Evolutionary conservation across 2,329 filamentous ascomycete species (phyloP).

Genomic region (Colletotrichum sp.): DNA sequence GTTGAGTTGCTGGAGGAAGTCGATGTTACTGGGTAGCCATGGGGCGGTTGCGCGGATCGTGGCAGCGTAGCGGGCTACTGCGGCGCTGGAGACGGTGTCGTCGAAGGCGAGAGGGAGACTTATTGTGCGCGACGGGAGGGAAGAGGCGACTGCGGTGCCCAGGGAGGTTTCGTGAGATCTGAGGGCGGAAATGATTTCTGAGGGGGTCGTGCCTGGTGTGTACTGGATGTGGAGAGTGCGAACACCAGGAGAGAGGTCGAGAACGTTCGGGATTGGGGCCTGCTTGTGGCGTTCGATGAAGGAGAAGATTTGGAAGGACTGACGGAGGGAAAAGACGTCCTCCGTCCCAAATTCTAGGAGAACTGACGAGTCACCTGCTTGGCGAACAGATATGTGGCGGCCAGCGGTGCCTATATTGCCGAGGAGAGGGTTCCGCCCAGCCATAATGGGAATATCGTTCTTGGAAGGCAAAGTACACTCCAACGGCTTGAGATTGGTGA

Average conservation of each 20-base stretch:
- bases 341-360: slow-evolving; percentile 37
- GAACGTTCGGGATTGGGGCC: slow-evolving; percentile 30
- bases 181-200: slow-evolving; percentile 24
- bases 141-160: slow-evolving; percentile 19
- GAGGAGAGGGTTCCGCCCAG: slow-evolving; percentile 2
- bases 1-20: slow-evolving; percentile 50
- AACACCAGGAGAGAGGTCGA: slow-evolving; percentile 38
- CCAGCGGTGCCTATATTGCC: slow-evolving; percentile 21
- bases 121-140: slow-evolving; percentile 34
- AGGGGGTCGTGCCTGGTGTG: slow-evolving; percentile 20
- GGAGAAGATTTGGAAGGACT: slow-evolving; percentile 37
- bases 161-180: slow-evolving; percentile 28
- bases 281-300: slow-evolving; percentile 35
- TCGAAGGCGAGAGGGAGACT: slow-evolving; percentile 43
- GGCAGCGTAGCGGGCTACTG: slow-evolving; percentile 64
- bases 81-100: slow-evolving; percentile 47
- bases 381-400: slow-evolving; percentile 27
- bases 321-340: slow-evolving; percentile 33
- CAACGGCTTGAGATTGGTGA: slow-evolving; percentile 23
- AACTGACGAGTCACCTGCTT: slow-evolving; percentile 38
- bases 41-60: slow-evolving; percentile 66
- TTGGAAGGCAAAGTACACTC: neutral
- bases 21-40: slow-evolving; percentile 67
- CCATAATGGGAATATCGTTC: neutral
- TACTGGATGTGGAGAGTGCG: slow-evolving; percentile 38